Evolutionary conservation across 176 grass and related monocot genomes (phyloP).

Genomic region (Saccharum spontaneum): DNA sequence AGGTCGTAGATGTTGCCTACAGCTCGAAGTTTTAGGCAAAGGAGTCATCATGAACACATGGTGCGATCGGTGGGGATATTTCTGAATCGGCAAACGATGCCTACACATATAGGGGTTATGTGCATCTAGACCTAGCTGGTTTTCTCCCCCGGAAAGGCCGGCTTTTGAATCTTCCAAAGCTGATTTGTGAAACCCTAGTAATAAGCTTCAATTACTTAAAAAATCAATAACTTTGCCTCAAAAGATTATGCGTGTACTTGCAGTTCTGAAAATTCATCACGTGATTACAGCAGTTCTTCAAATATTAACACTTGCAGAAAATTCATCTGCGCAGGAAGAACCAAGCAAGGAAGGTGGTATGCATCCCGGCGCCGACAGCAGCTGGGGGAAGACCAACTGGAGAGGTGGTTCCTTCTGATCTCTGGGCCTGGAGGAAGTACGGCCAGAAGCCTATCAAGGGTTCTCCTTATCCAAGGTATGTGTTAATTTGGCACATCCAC

Average conservation of each 20-base stretch:
- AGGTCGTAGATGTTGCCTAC: slow-evolving; percentile 50
- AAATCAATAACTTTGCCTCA: not conserved
- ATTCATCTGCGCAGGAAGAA: slow-evolving; percentile 59
- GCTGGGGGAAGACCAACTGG: slow-evolving; percentile 55
- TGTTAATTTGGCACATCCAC: slow-evolving; percentile 13
- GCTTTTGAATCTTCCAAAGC: slow-evolving; percentile 20
- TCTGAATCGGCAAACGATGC: slow-evolving; percentile 46
- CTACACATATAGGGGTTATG: slow-evolving; percentile 11
- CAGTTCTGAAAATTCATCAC: not conserved
- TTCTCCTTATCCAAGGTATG: slow-evolving; percentile 90
- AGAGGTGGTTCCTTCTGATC: slow-evolving; percentile 88
- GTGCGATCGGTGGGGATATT: slow-evolving; percentile 48
- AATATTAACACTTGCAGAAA: not conserved
- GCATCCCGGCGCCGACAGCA: slow-evolving; percentile 77
- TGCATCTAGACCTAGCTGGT: slow-evolving; percentile 32
- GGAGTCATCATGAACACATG: slow-evolving; percentile 40
- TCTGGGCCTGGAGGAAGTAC: slow-evolving; percentile 99
- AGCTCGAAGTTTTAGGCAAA: slow-evolving; percentile 58
- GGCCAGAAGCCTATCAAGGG: slow-evolving; percentile 99
- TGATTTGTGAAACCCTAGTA: slow-evolving; percentile 43
- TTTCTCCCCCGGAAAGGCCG: slow-evolving; percentile 25
- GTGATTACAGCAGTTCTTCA: not conserved
- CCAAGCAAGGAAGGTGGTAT: slow-evolving; percentile 90
- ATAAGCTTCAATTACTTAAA: not conserved
- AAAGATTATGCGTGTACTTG: not conserved